Percentiles rank a stretch among this genome's conserved stretches.
Evolutionary conservation across 2,329 filamentous ascomycete genomes (phyloP).

Genomic region (Aspergillus ibericus): DNA sequence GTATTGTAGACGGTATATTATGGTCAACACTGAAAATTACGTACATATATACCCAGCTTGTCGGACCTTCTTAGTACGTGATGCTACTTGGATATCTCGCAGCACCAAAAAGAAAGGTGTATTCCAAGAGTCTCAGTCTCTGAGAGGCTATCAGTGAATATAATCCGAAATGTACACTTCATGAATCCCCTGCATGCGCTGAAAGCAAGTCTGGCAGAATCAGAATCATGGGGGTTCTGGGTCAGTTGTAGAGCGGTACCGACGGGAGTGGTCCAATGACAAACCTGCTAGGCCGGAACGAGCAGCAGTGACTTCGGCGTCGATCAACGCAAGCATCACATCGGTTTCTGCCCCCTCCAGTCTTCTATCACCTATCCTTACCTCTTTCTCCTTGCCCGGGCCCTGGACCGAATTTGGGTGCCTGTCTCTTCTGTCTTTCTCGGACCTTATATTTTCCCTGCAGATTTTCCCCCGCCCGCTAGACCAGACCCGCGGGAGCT

Average conservation of each 20-base stretch:
- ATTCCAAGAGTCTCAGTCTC: no score
- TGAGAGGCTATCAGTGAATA: no score
- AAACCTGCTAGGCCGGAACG: constrained; percentile 31
- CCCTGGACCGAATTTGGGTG: constrained; percentile 4
- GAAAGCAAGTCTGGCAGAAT: no score
- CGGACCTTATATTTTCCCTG: constrained; percentile 15
- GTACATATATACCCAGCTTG: no score
- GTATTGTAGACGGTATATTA: no score
- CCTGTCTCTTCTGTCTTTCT: constrained; percentile 1
- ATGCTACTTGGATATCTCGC: no score
- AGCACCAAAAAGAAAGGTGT: no score
- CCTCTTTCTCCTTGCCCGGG: constrained; percentile 5
- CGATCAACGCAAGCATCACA: constrained; percentile 24
- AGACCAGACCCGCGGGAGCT: constrained; percentile 16
- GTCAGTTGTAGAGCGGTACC: not conserved
- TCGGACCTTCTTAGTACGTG: no score
- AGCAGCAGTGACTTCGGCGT: constrained; percentile 28
- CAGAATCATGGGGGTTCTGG: not conserved
- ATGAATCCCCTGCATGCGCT: no score
- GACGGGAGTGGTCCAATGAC: constrained; percentile 14
- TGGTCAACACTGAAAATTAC: no score
- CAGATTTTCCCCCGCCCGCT: constrained; percentile 18
- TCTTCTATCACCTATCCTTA: constrained; percentile 12
- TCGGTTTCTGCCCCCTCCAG: constrained; percentile 15
- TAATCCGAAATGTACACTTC: no score